Conservation (phyloP, 306 rosid genomes). For the Quercus berberidifolia region DNA sequence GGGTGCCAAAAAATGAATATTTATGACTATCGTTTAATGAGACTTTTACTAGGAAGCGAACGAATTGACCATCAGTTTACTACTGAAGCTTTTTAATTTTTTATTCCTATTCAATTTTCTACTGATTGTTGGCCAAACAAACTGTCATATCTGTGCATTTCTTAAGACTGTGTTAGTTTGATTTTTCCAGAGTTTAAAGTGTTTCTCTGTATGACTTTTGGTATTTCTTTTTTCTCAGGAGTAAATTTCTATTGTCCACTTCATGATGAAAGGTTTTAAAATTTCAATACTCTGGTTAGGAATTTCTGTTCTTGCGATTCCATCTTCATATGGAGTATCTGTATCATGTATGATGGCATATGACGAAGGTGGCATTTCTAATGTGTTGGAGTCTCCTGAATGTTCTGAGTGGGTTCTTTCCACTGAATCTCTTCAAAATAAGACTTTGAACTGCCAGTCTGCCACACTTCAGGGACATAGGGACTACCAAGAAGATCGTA, state of each 20-base stretch:
- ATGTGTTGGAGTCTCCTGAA: conserved; percentile 1
- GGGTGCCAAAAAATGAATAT: no score
- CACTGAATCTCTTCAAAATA: neutral
- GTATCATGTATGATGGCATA: neutral
- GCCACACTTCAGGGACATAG: neutral
- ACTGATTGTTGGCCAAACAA: neutral
- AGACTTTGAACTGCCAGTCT: conserved; percentile 1
- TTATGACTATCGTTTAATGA: no score
- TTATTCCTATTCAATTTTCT: no score
- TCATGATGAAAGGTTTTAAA: neutral
- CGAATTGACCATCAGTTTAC: no score
- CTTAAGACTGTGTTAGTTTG: neutral
- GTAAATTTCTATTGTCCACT: neutral
- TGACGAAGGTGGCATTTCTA: neutral
- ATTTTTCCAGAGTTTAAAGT: neutral
- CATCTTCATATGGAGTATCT: neutral
- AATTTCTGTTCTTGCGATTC: neutral
- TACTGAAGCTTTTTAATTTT: no score
- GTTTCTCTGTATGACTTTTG: neutral
- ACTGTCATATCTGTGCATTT: neutral
- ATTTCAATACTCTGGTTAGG: neutral
- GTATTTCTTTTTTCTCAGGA: neutral
- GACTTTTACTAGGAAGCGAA: no score
- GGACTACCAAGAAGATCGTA: no score
- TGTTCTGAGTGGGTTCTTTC: neutral